phyloP scores from a whole-genome alignment of 495 filamentous ascomycete species.

The Penicillium verhagenii region DNA sequence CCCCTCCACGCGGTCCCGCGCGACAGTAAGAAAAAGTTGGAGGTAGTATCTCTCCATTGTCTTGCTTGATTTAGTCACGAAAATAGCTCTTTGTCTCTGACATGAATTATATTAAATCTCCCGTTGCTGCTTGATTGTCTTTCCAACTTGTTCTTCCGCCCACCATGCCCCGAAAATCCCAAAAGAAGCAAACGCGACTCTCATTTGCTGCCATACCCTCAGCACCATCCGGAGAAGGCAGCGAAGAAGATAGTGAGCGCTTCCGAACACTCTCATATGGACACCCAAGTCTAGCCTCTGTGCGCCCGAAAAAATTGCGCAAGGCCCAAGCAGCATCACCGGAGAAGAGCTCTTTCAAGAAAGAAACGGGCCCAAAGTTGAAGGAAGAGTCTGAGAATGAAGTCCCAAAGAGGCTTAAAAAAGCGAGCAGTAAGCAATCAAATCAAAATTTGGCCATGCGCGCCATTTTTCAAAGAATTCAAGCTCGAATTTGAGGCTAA shows the following conservation, averaged over 20 bases:
- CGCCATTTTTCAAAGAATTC: not conserved
- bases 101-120: not conserved
- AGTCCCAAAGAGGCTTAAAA: not conserved
- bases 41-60: not conserved
- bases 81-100: not conserved
- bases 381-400: not conserved
- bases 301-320: slow-evolving; percentile 12
- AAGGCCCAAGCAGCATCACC: not conserved
- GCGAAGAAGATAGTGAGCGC: slow-evolving; percentile 23
- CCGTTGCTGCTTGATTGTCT: not conserved
- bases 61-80: not conserved
- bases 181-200: slow-evolving; percentile 50
- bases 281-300: slow-evolving; percentile 33
- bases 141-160: not conserved
- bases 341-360: slow-evolving; percentile 5
- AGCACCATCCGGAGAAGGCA: slow-evolving; percentile 18
- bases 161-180: slow-evolving; percentile 40
- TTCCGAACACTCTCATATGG: slow-evolving; percentile 40
- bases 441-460: not conserved
- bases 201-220: slow-evolving; percentile 33
- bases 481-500: not conserved
- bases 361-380: not conserved
- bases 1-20: slow-evolving; percentile 10
- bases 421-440: not conserved
- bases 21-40: slow-evolving; percentile 3